Evolutionary conservation across 2,329 filamentous ascomycete genomes (phyloP).

Genomic region (Raffaelea albimanens): DNA sequence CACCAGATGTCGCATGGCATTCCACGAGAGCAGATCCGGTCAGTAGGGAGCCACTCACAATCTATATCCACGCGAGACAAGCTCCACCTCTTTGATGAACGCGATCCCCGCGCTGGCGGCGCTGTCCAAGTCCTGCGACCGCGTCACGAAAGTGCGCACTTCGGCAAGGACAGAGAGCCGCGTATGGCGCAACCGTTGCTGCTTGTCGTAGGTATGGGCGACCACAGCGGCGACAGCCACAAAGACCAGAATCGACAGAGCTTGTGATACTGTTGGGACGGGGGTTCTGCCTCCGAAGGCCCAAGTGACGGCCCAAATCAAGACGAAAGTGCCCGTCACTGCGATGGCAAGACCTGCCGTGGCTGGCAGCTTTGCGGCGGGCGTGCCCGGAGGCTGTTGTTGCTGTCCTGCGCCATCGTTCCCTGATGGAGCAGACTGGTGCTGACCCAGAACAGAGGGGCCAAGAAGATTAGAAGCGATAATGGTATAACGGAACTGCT

Average conservation of each 20-base stretch:
- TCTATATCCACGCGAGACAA: constrained; percentile 83
- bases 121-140: constrained; percentile 73
- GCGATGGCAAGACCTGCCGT: constrained; percentile 41
- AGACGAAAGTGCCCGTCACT: constrained; percentile 54
- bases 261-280: constrained; percentile 20
- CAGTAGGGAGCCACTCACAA: constrained; percentile 45
- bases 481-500: constrained; percentile 88
- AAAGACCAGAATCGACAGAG: constrained; percentile 34
- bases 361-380: constrained; percentile 13
- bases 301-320: constrained; percentile 68
- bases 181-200: constrained; percentile 74
- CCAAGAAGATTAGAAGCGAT: constrained; percentile 84
- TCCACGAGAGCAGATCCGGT: no score
- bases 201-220: constrained; percentile 63
- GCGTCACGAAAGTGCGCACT: constrained; percentile 58
- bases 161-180: constrained; percentile 64
- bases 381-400: constrained; percentile 11
- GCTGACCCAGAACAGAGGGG: constrained; percentile 43
- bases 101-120: constrained; percentile 66
- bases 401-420: background rate
- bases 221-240: constrained; percentile 45
- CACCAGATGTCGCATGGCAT: no score
- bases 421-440: constrained; percentile 11
- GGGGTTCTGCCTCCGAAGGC: constrained; percentile 44
- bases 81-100: constrained; percentile 88